Evolutionary conservation across 2,329 filamentous ascomycete genomes (phyloP).

Genomic region (Cryphonectria radicalis): DNA sequence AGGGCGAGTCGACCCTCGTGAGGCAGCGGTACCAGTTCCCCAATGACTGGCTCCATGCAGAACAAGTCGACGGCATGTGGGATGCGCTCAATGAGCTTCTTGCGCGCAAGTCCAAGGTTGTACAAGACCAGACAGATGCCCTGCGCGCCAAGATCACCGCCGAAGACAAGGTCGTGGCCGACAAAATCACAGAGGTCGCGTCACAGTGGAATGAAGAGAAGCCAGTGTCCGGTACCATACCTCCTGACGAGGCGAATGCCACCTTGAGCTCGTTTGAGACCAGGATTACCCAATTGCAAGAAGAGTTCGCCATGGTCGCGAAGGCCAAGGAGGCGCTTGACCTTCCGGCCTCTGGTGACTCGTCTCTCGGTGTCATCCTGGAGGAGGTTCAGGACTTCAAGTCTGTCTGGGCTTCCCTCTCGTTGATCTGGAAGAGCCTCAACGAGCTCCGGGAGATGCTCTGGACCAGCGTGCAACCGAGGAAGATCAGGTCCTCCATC

Average conservation of each 20-base stretch:
- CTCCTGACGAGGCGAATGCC: slow-evolving; percentile 83
- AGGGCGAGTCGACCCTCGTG: slow-evolving; percentile 89
- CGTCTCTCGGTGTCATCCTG: slow-evolving; percentile 80
- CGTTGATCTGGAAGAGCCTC: slow-evolving; percentile 94
- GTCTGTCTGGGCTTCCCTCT: slow-evolving; percentile 94
- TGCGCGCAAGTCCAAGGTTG: slow-evolving; percentile 89
- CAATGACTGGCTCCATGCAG: slow-evolving; percentile 90
- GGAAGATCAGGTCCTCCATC: slow-evolving; percentile 87
- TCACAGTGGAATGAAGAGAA: slow-evolving; percentile 94
- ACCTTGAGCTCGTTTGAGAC: slow-evolving; percentile 83
- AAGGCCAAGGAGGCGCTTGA: slow-evolving; percentile 97
- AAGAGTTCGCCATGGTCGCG: slow-evolving; percentile 89
- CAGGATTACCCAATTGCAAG: slow-evolving; percentile 82
- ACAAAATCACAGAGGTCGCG: slow-evolving; percentile 85
- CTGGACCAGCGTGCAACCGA: slow-evolving; percentile 94
- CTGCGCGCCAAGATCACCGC: slow-evolving; percentile 92
- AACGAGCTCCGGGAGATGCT: slow-evolving; percentile 90
- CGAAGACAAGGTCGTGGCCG: slow-evolving; percentile 87
- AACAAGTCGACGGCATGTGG: slow-evolving; percentile 97
- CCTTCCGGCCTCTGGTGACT: slow-evolving; percentile 78
- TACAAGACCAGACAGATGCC: slow-evolving; percentile 94
- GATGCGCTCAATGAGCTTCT: slow-evolving; percentile 90
- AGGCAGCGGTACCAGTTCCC: slow-evolving; percentile 94
- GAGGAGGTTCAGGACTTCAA: slow-evolving; percentile 99
- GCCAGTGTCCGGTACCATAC: slow-evolving; percentile 91